A percentile compares a stretch with the other conserved stretches of the same genome.
phyloP scores from a whole-genome alignment of 2,329 filamentous ascomycete species.

The Fusarium pseudocircinatum region DNA sequence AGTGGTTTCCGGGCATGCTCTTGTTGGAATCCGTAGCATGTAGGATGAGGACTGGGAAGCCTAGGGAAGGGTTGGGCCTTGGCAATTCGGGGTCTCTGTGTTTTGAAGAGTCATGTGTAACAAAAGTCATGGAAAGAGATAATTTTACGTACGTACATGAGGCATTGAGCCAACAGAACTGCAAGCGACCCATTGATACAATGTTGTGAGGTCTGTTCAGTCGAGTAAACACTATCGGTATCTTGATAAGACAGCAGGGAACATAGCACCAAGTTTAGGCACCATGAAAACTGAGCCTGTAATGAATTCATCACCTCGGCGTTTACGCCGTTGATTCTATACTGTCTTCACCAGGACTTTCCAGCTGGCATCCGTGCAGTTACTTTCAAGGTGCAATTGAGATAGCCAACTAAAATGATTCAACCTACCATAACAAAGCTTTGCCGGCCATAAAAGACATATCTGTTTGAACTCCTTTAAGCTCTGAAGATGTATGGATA shows the following conservation, averaged over 20 bases:
- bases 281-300: not conserved
- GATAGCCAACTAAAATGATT: not conserved
- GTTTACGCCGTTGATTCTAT: not conserved
- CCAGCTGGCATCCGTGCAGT: not conserved
- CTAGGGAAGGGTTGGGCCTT: constrained; percentile 24
- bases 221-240: not conserved
- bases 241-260: not conserved
- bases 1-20: constrained; percentile 37
- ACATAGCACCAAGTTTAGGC: not conserved
- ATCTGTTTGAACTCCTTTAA: not conserved
- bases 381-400: not conserved
- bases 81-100: constrained; percentile 12
- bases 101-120: constrained; percentile 40
- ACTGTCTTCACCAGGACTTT: not conserved
- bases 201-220: not conserved
- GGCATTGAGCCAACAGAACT: not conserved
- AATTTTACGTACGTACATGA: constrained; percentile 38
- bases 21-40: constrained; percentile 43
- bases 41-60: constrained; percentile 36
- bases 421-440: not conserved
- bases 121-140: constrained; percentile 44
- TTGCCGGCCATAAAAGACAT: not conserved
- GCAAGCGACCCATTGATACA: constrained; percentile 5
- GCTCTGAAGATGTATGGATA: too few species aligned
- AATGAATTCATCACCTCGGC: not conserved